A percentile compares a stretch with the other conserved stretches of the same genome.
phyloP scores from a whole-genome alignment of 2,329 filamentous ascomycete species.

The Arthroderma sp. region DNA sequence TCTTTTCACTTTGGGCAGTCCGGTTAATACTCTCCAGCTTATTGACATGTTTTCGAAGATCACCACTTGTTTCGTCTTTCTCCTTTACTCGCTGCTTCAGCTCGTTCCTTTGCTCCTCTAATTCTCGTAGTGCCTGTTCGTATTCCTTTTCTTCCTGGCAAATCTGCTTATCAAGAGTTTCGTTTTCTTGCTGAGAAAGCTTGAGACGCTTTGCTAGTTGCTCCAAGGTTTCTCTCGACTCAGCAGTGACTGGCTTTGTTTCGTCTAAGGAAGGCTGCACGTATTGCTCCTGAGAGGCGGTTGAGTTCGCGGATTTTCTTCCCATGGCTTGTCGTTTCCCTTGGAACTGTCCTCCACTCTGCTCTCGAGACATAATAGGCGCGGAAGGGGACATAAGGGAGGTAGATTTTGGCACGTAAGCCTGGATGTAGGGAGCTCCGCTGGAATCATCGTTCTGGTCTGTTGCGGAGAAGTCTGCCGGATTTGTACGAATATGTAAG shows the following conservation, averaged over 20 bases:
- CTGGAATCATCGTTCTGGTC: constrained; percentile 22
- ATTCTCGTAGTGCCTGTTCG: constrained; percentile 49
- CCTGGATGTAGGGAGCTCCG: constrained; percentile 35
- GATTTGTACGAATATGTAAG: constrained; percentile 65
- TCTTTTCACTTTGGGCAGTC: constrained; percentile 61
- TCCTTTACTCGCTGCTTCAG: constrained; percentile 68
- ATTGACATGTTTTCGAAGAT: constrained; percentile 67
- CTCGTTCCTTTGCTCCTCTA: constrained; percentile 66
- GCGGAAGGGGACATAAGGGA: constrained; percentile 49
- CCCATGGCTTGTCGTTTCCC: constrained; percentile 56
- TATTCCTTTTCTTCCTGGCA: constrained; percentile 56
- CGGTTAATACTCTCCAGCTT: constrained; percentile 71
- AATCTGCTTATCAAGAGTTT: constrained; percentile 60
- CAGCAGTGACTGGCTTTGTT: constrained; percentile 31
- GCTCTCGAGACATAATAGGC: constrained; percentile 52
- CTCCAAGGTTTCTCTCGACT: constrained; percentile 55
- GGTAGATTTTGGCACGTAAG: constrained; percentile 39
- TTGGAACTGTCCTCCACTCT: constrained; percentile 41
- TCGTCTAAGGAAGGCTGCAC: constrained; percentile 29
- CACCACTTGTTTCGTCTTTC: constrained; percentile 80
- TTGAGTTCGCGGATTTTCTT: constrained; percentile 58
- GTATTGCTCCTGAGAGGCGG: constrained; percentile 35
- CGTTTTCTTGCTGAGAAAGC: constrained; percentile 65
- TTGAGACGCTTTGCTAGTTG: constrained; percentile 74
- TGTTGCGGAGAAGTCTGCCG: constrained; percentile 29